These are phyloP conservation scores for Choanephora cucurbitarum DNA, from an alignment of 371 early-diverging fungal species.

Conservation along the genomic window DNA sequence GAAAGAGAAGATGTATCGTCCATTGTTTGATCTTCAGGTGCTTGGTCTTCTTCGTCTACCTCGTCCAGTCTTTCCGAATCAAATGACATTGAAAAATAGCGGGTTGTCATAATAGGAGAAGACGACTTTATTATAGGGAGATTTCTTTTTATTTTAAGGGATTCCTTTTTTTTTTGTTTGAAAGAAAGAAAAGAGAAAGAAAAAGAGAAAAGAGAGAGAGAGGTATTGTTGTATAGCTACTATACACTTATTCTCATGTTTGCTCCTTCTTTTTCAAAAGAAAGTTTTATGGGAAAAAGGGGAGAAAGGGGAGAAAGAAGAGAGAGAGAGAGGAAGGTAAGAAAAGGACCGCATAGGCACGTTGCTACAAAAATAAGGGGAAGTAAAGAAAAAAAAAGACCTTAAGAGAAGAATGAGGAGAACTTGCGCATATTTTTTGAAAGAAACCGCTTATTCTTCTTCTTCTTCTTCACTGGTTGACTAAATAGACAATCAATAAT, in stretches of 20 bases:
- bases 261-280: too few relatives aligned
- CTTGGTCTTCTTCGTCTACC: conserved; percentile 30
- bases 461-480: not conserved
- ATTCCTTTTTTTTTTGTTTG: too few relatives aligned
- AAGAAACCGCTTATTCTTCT: not conserved
- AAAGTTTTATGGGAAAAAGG: too few relatives aligned
- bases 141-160: too few relatives aligned
- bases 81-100: conserved; percentile 13
- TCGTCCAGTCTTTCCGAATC: conserved; percentile 22
- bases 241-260: too few relatives aligned
- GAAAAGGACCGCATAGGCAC: not conserved
- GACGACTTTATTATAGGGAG: too few relatives aligned
- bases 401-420: not conserved
- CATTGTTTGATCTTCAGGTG: conserved; percentile 22
- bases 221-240: too few relatives aligned
- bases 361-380: not conserved
- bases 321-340: too few relatives aligned
- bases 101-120: conserved; percentile 10
- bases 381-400: not conserved
- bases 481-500: not conserved
- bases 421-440: not conserved
- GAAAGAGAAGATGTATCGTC: conserved; percentile 48
- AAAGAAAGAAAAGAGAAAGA: not conserved
- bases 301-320: too few relatives aligned
- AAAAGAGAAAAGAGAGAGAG: too few relatives aligned